A percentile compares a stretch with the other conserved stretches of the same genome.
Conservation (phyloP, 768 basidiomycete genomes). For the Lactarius sanguifluus region DNA sequence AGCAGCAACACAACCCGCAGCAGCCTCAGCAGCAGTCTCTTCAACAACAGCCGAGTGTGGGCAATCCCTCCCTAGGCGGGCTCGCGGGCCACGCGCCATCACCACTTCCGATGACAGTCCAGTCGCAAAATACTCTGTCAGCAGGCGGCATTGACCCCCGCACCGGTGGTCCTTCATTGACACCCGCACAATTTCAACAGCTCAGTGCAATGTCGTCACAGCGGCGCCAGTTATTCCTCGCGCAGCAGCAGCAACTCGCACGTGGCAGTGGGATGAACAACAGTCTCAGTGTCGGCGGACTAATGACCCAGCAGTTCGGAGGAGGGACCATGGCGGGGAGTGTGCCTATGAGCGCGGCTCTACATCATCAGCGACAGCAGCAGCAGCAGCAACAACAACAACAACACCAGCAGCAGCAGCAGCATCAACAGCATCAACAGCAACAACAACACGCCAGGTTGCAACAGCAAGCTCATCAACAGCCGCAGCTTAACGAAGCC, state of each 20-base stretch:
- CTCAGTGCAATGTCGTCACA: slow-evolving; percentile 35
- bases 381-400: slow-evolving; percentile 31
- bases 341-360: slow-evolving; percentile 11
- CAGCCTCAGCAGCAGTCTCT: slow-evolving; percentile 36
- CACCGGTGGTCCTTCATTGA: slow-evolving; percentile 31
- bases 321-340: slow-evolving; percentile 13
- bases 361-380: slow-evolving; percentile 20
- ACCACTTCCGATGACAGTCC: slow-evolving; percentile 22
- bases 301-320: slow-evolving; percentile 22
- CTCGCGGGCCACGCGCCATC: slow-evolving; percentile 14
- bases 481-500: slow-evolving; percentile 38
- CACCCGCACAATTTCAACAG: slow-evolving; percentile 32
- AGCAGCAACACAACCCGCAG: slow-evolving; percentile 34
- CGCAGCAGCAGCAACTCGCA: slow-evolving; percentile 37
- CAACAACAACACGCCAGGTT: slow-evolving; percentile 47
- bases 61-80: slow-evolving; percentile 20
- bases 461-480: slow-evolving; percentile 32
- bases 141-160: slow-evolving; percentile 29
- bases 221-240: slow-evolving; percentile 48
- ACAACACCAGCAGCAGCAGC: slow-evolving; percentile 34
- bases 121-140: slow-evolving; percentile 18
- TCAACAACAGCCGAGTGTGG: slow-evolving; percentile 29
- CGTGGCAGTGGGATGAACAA: slow-evolving; percentile 14
- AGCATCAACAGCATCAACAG: slow-evolving; percentile 41
- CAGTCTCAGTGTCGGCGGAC: slow-evolving; percentile 18